phyloP scores from a whole-genome alignment of 345 rosid genomes.

The Salix udensis region DNA sequence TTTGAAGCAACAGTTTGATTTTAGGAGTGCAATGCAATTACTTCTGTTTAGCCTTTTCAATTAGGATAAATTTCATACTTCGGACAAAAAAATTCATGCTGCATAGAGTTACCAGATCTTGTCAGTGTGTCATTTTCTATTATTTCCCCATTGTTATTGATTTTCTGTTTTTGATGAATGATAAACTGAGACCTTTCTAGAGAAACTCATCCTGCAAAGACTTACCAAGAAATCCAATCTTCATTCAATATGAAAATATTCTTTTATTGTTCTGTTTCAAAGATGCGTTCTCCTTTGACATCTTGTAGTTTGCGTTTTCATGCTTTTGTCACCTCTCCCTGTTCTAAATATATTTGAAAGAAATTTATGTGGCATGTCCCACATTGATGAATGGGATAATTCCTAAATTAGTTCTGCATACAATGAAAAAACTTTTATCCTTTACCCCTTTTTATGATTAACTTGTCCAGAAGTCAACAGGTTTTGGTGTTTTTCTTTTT shows the following conservation, averaged over 20 bases:
- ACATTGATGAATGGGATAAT: not conserved
- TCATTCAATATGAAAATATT: not conserved
- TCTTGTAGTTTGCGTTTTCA: not conserved
- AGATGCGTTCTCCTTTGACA: not conserved
- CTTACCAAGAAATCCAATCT: not conserved
- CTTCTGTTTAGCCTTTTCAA: not conserved
- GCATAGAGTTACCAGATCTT: not conserved
- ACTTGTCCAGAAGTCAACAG: not conserved
- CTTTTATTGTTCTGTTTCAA: not conserved
- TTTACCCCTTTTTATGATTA: not conserved
- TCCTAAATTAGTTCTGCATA: not conserved
- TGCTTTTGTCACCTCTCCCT: not conserved
- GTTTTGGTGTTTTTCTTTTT: not conserved
- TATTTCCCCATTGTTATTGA: not conserved
- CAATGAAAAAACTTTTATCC: not conserved
- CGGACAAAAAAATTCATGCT: not conserved
- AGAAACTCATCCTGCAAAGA: no score
- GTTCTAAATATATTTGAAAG: not conserved
- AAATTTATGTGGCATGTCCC: not conserved
- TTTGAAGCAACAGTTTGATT: not conserved
- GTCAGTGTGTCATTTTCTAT: not conserved
- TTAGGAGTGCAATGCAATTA: not conserved
- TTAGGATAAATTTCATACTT: not conserved
- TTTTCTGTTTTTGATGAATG: not conserved
- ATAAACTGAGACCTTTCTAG: not conserved